phyloP scores from a whole-genome alignment of 1,284 basidiomycete species.

The Cryptococcus neoformans region DNA sequence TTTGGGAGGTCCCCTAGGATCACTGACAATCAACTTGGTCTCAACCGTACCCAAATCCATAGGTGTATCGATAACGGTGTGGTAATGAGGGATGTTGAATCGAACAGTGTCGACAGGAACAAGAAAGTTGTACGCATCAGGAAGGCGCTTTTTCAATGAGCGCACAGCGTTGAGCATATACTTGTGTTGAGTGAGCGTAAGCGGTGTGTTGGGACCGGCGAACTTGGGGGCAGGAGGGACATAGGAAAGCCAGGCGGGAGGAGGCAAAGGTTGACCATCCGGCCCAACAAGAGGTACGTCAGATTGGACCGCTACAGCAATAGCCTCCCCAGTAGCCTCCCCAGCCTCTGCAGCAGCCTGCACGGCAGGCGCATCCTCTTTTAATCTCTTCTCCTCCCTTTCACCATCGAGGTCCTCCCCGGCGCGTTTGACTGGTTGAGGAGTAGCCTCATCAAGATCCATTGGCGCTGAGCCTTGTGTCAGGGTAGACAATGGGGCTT shows the following conservation, averaged over 20 bases:
- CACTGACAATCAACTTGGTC: slow-evolving; percentile 74
- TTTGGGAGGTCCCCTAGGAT: slow-evolving; percentile 55
- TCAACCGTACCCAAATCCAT: slow-evolving; percentile 98
- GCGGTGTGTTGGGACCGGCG: slow-evolving; percentile 41
- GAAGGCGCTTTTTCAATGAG: slow-evolving; percentile 77
- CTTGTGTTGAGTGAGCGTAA: slow-evolving; percentile 64
- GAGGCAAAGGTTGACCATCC: slow-evolving; percentile 8
- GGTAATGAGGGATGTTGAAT: slow-evolving; percentile 89
- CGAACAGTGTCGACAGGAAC: slow-evolving; percentile 87
- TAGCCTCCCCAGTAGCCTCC: not conserved
- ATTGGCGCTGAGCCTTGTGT: slow-evolving; percentile 10
- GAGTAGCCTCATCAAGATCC: slow-evolving; percentile 3
- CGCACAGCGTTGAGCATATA: slow-evolving; percentile 77
- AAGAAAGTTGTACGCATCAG: slow-evolving; percentile 74
- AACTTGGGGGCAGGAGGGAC: slow-evolving; percentile 32
- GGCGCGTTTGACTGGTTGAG: slow-evolving; percentile 29
- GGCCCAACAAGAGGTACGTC: not conserved
- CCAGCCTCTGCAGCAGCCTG: slow-evolving; percentile 1
- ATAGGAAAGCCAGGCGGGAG: slow-evolving; percentile 27
- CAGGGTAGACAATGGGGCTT: slow-evolving; percentile 22
- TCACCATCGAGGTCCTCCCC: slow-evolving; percentile 32
- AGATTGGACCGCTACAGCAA: not conserved
- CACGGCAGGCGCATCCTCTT: slow-evolving; percentile 18
- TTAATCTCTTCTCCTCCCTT: slow-evolving; percentile 34
- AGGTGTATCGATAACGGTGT: slow-evolving; percentile 77